Percentiles rank a stretch among this genome's conserved stretches.
Evolutionary conservation across 2,329 filamentous ascomycete species (phyloP).

Genomic region (Talaromyces sp.): DNA sequence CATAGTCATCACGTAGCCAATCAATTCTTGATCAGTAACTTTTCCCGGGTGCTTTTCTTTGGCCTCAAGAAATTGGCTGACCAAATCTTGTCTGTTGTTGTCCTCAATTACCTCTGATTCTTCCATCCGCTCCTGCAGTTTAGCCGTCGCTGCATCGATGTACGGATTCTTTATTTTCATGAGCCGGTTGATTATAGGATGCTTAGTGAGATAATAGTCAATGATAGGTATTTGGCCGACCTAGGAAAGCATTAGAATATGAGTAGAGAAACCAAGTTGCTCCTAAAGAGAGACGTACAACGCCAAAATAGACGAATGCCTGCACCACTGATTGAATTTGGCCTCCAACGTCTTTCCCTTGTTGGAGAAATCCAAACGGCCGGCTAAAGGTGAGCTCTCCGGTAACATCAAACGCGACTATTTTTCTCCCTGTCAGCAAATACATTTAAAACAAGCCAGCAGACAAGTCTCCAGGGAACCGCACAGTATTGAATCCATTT

Average conservation of each 20-base stretch:
- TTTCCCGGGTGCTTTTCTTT: too few species aligned
- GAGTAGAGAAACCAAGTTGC: background rate
- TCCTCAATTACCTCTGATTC: too few species aligned
- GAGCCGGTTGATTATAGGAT: conserved; percentile 10
- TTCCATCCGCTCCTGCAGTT: background rate
- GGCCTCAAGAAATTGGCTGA: too few species aligned
- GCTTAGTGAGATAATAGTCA: conserved; percentile 20
- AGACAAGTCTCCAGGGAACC: background rate
- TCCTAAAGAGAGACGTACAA: background rate
- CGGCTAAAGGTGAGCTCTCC: conserved; percentile 14
- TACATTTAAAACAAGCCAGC: too few species aligned
- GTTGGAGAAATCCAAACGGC: conserved; percentile 23
- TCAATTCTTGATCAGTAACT: background rate
- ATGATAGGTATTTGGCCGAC: conserved; percentile 20
- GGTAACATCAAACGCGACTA: conserved; percentile 22
- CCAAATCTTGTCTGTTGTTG: too few species aligned
- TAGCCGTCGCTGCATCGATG: background rate
- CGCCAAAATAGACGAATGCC: conserved; percentile 1
- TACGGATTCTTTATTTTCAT: too few species aligned
- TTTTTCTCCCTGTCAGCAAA: too few species aligned
- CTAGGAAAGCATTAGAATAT: conserved; percentile 7
- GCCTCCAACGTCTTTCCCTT: conserved; percentile 13
- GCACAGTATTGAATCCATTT: conserved; percentile 21
- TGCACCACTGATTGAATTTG: background rate
- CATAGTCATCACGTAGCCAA: background rate